A percentile compares a stretch with the other conserved stretches of the same genome.
Evolutionary conservation across 2,329 filamentous ascomycete genomes (phyloP).

Genomic region (Trichoderma atroviride): DNA sequence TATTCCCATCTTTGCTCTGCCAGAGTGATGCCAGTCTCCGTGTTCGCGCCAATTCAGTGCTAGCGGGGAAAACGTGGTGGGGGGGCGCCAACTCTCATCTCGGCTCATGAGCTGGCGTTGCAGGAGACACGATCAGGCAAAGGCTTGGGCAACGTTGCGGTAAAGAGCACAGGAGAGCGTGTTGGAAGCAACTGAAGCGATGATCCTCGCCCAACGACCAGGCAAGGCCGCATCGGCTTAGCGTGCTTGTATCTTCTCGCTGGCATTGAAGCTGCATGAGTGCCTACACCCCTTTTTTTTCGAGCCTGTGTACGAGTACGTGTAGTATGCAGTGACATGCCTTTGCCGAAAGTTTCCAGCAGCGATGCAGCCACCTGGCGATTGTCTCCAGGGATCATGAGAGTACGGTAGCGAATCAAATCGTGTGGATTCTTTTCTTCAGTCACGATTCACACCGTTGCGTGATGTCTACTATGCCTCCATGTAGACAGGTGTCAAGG

Average conservation of each 20-base stretch:
- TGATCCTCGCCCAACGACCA: constrained; percentile 5
- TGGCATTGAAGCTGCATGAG: not conserved
- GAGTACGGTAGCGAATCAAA: not conserved
- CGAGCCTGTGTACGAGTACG: not conserved
- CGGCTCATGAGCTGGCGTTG: constrained; percentile 25
- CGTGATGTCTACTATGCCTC: not conserved
- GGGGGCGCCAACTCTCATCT: constrained; percentile 20
- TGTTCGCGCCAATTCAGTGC: not conserved
- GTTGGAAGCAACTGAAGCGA: not conserved
- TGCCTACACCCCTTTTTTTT: not conserved
- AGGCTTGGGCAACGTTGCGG: not conserved
- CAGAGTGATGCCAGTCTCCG: not conserved
- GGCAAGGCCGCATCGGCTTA: constrained; percentile 3
- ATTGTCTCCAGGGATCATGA: not conserved
- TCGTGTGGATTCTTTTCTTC: not conserved
- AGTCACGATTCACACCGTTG: not conserved
- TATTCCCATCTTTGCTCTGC: not conserved
- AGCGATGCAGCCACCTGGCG: not conserved
- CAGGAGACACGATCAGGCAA: constrained; percentile 4
- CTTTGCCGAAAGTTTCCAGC: not conserved
- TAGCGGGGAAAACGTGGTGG: constrained; percentile 1
- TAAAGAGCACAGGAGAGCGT: constrained; percentile 5
- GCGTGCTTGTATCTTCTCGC: constrained; percentile 13
- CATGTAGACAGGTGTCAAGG: too few relatives aligned
- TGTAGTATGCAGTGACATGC: not conserved